Conservation (phyloP, 768 basidiomycete species). For the Rhodotorula toruloides region DNA sequence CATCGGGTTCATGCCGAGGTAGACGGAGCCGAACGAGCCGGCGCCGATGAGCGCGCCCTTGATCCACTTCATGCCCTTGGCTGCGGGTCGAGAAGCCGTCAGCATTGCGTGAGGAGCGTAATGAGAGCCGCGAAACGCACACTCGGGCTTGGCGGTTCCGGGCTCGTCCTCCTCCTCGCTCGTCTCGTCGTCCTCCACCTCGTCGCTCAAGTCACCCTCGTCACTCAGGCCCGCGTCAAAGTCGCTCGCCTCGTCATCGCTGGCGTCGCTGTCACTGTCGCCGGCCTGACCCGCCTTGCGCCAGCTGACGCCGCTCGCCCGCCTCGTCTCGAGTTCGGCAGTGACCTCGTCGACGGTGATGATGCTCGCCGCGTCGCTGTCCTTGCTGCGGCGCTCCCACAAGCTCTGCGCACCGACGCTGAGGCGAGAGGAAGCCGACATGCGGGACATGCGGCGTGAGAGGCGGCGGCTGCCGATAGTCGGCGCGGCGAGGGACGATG, state of each 20-base stretch:
- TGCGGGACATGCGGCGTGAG: constrained; percentile 29
- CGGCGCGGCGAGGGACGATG: constrained; percentile 15
- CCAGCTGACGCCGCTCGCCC: constrained; percentile 46
- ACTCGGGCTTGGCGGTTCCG: constrained; percentile 8
- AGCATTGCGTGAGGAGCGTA: not conserved
- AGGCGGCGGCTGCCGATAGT: constrained; percentile 17
- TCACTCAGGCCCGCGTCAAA: constrained; percentile 8
- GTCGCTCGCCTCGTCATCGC: constrained; percentile 61
- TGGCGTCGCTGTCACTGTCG: not conserved
- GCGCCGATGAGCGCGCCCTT: constrained; percentile 94
- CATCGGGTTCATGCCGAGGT: constrained; percentile 83
- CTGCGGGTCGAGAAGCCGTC: too few relatives aligned
- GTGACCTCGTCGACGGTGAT: constrained; percentile 98
- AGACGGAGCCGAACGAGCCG: constrained; percentile 78
- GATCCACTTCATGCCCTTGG: constrained; percentile 85
- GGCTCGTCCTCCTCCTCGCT: constrained; percentile 10
- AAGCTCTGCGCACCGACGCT: constrained; percentile 29
- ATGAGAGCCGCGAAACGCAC: constrained; percentile 1
- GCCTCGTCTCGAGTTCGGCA: constrained; percentile 70
- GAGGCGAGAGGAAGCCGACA: constrained; percentile 3
- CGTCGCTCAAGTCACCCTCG: constrained; percentile 1
- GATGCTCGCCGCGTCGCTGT: constrained; percentile 47
- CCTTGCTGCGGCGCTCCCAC: constrained; percentile 29
- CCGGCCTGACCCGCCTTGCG: constrained; percentile 61
- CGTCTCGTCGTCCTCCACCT: constrained; percentile 18